Evolutionary conservation across 106 monocot genomes (phyloP).

Genomic region (Allium sativum): DNA sequence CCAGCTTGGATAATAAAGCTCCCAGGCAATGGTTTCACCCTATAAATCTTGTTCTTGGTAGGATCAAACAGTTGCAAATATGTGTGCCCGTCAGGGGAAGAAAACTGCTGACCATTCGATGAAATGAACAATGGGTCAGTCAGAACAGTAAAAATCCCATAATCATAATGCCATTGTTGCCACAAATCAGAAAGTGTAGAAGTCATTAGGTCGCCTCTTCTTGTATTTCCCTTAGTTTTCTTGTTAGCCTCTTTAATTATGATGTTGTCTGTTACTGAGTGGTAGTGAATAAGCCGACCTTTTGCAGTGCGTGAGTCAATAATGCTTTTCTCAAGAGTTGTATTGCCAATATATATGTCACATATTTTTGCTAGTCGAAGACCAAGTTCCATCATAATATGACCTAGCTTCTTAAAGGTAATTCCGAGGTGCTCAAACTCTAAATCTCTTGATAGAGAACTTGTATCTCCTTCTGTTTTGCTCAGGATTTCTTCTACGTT

Average conservation of each 20-base stretch:
- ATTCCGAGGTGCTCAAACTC: constrained; percentile 43
- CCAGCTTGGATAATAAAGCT: constrained; percentile 84
- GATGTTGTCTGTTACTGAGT: constrained; percentile 31
- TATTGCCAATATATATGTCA: constrained; percentile 47
- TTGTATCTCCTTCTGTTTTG: constrained; percentile 7
- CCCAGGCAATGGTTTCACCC: constrained; percentile 52
- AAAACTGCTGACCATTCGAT: constrained; percentile 20
- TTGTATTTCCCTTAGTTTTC: constrained; percentile 17
- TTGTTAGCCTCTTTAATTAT: constrained; percentile 34
- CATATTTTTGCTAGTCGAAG: constrained; percentile 62
- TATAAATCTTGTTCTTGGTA: constrained; percentile 32
- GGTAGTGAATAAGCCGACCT: constrained; percentile 90
- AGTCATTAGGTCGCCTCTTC: neutral
- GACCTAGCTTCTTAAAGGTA: constrained; percentile 53
- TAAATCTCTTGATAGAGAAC: constrained; percentile 5
- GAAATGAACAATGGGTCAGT: constrained; percentile 71
- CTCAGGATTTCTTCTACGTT: constrained; percentile 5
- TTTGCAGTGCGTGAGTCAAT: constrained; percentile 60
- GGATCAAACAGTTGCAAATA: constrained; percentile 67
- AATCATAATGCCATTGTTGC: constrained; percentile 99
- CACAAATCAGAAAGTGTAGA: constrained; percentile 34
- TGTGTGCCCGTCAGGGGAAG: constrained; percentile 26
- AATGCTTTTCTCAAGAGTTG: constrained; percentile 53
- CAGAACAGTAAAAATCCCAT: constrained; percentile 85
- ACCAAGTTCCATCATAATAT: constrained; percentile 85